Evolutionary conservation across 2,329 filamentous ascomycete genomes (phyloP).

Genomic region (Lojkania enalia): DNA sequence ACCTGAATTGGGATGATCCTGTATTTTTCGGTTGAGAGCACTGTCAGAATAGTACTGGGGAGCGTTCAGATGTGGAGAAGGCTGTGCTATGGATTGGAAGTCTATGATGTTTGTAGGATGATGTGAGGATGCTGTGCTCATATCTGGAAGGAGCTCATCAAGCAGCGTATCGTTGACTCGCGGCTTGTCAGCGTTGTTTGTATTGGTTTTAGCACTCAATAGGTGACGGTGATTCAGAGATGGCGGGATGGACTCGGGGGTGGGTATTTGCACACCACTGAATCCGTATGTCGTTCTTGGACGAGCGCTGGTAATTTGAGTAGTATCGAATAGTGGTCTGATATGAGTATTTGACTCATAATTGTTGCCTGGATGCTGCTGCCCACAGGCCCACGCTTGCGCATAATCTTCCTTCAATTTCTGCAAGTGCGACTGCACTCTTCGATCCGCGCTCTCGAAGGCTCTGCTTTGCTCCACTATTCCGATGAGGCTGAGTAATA

Average conservation of each 20-base stretch:
- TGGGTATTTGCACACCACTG: conserved; percentile 16
- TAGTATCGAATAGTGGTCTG: background rate
- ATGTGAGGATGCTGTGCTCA: conserved; percentile 14
- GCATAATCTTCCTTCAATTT: conserved; percentile 17
- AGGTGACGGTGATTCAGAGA: conserved; percentile 12
- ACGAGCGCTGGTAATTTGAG: conserved; percentile 1
- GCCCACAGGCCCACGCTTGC: too few species aligned
- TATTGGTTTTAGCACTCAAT: conserved; percentile 7
- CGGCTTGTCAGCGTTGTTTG: conserved; percentile 6
- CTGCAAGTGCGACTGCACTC: conserved; percentile 22
- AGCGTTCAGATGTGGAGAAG: conserved; percentile 5
- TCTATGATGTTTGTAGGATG: background rate
- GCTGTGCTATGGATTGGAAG: conserved; percentile 1
- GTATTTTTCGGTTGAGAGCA: conserved; percentile 21
- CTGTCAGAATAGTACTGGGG: conserved; percentile 8
- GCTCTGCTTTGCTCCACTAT: conserved; percentile 21
- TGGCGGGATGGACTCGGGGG: conserved; percentile 25
- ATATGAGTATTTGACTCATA: background rate
- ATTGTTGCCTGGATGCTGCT: too few species aligned
- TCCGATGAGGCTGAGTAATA: conserved; percentile 30
- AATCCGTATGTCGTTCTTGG: conserved; percentile 5
- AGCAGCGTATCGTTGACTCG: conserved; percentile 18
- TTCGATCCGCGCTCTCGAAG: conserved; percentile 18
- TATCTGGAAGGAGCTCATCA: conserved; percentile 27
- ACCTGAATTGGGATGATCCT: conserved; percentile 39